Evolutionary conservation across 2,329 filamentous ascomycete species (phyloP), one percentile per base, ranked within the genome.

Genomic region (Periconia sp.): DNA sequence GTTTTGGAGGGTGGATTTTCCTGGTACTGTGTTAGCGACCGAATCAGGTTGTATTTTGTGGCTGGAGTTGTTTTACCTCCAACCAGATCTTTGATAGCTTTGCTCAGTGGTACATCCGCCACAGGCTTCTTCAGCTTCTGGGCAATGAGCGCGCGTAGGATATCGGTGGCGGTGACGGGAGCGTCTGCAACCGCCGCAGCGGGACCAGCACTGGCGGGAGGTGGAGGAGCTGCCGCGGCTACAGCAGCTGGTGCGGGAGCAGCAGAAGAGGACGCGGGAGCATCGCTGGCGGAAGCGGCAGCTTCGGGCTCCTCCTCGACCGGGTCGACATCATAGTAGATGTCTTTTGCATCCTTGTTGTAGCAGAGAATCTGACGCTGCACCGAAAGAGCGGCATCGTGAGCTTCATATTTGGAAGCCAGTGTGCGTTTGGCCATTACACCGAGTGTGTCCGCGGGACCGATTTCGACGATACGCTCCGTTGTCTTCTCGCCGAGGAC

Each of bases 321-420:
- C 0, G 94, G 94, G 70, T 99, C 94, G 43, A 96, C 92, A 72
- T 97, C 93, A 77, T 99, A 99, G 82, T 99, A 99, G 62, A 99
- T 99, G 76, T 99, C 94, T 76, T 97, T 97, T 52, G 92, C 90
- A 72, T 99, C 94, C 77, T 99, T 99, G 82, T 96, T 97, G 82
- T 97, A 99, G 82, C 94, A 97, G 53, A 99, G 85, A 73, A 99
- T 97, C 76, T 97, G 93, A 74, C 94, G 87, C 79, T 97, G 92
- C 42, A 97, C 88, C 8, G 93, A 97, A 70, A 93, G 93, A 57
- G 94, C 94, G 52, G 94, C 94, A 78, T 99, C 94, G 78, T 97
- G 96, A 59, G 93, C 92, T 82, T 99, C 94, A 77, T 97, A 99
- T 79, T 97, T 97, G 72, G 92, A 92, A 56, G 92, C 91, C 58